Conservation (phyloP, 495 filamentous ascomycete genomes). For the Parachaetomium inaequale region DNA sequence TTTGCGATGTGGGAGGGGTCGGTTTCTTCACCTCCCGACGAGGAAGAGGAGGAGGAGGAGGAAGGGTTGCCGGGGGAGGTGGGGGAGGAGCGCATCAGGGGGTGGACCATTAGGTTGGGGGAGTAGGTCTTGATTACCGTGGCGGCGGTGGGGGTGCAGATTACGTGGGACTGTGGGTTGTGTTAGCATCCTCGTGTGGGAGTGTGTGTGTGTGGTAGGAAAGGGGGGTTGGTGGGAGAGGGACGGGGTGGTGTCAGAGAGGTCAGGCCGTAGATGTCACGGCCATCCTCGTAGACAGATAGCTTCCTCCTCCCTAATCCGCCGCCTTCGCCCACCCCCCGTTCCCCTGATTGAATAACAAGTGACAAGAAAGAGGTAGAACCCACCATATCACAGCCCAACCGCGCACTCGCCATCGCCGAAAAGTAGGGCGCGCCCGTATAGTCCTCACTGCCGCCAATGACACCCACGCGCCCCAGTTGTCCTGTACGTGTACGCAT, state of each 20-base stretch:
- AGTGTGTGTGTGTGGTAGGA: constrained; percentile 8
- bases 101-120: constrained; percentile 98
- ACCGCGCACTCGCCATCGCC: constrained; percentile 86
- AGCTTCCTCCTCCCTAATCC: neutral
- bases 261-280: neutral
- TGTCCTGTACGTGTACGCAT: constrained; percentile 54
- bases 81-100: constrained; percentile 76
- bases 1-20: constrained; percentile 56
- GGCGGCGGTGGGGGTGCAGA: constrained; percentile 86
- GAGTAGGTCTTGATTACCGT: constrained; percentile 96
- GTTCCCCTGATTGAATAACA: neutral
- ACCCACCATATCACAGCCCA: constrained; percentile 80
- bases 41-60: constrained; percentile 7
- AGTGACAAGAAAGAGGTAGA: neutral
- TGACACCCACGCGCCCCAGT: constrained; percentile 86
- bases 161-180: constrained; percentile 74
- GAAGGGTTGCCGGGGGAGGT: constrained; percentile 36
- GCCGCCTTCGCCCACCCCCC: neutral
- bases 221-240: neutral
- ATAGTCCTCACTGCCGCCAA: constrained; percentile 94
- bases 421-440: constrained; percentile 98
- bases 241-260: neutral
- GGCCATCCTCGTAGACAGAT: neutral
- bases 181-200: neutral
- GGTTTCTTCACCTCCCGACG: constrained; percentile 43